These are phyloP conservation scores for Serendipita indica DNA, from an alignment of 768 basidiomycete species.

Conservation along the genomic window DNA sequence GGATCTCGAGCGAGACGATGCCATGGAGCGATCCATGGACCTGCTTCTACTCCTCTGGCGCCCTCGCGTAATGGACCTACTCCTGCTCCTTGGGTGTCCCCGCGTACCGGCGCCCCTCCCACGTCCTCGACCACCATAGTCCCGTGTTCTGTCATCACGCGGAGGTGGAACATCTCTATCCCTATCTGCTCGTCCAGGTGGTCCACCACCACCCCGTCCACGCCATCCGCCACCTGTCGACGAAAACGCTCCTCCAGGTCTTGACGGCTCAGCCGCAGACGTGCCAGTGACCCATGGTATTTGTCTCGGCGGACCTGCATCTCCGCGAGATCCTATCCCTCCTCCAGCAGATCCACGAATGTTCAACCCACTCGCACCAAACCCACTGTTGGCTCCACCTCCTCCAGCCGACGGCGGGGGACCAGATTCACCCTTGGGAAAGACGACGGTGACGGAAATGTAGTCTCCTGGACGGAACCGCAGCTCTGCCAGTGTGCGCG, in stretches of 20 bases:
- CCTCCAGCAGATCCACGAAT: background rate
- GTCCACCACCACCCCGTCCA: background rate
- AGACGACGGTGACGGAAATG: conserved; percentile 1
- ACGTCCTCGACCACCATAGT: background rate
- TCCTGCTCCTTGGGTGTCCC: background rate
- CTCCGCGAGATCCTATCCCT: background rate
- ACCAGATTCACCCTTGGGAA: background rate
- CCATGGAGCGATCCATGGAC: conserved; percentile 5
- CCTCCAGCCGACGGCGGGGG: background rate
- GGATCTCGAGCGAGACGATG: background rate
- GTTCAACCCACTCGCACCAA: background rate
- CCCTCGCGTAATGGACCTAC: background rate
- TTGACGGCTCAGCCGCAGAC: background rate
- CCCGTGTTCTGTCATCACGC: background rate
- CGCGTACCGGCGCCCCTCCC: background rate
- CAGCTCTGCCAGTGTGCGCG: background rate
- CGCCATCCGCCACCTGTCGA: no score
- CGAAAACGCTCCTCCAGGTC: background rate
- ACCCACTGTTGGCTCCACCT: background rate
- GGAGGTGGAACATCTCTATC: background rate
- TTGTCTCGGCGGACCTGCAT: background rate
- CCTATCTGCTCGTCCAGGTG: background rate
- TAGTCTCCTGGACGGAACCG: conserved; percentile 4
- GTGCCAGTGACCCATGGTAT: background rate
- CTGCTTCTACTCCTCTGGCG: background rate